Base-by-base conservation (phyloP, 371 early-diverging fungal species). In the Chytridium lagenaria region DNA sequence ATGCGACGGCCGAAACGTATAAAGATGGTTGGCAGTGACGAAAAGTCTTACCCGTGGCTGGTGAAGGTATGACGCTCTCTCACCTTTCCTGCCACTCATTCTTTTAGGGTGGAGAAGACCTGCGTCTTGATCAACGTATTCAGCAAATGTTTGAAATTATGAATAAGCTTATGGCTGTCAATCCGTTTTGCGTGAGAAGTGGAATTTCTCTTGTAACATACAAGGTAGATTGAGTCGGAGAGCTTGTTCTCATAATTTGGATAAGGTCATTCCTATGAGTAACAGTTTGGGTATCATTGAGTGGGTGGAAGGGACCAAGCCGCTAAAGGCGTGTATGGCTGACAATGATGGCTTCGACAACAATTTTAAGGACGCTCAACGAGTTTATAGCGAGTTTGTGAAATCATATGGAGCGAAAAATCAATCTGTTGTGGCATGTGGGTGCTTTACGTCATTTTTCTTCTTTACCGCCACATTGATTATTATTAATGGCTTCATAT, bases 31-130 rank as follows among this genome's bases (percentile, higher is more conserved):
- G 94, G 92, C 0, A 84, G 87, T 16, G 92, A 93, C 67, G 93
- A 90, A 68, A 83, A 83, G 37, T 88, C 89, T 36, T 85, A 92
- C 49, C 71, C 82, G 16, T 92, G 90, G 78, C 83, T 93, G 26
- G 91, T 92, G 33, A 93, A 93, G 88, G 92, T 90, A 40, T 7
- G 87, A 88, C n/a, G n/a, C n/a, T n/a, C n/a, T n/a, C n/a, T n/a
- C n/a, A n/a, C n/a, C n/a, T n/a, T n/a, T n/a, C n/a, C n/a, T n/a
- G n/a, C n/a, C n/a, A n/a, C n/a, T n/a, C n/a, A n/a, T 59, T 66
- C 30, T 39, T 30, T 10, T 73, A 91, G 89, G 93, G 92, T 22
- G 94, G 94, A 3, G 94, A 93, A 73, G 94, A 93, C 77, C 78
- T 93, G 44, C 85, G 94, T 3, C 72, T 92, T 1, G 94, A 93